phyloP scores from a whole-genome alignment of 257 asterid species.

The Nicotiana paniculata region DNA sequence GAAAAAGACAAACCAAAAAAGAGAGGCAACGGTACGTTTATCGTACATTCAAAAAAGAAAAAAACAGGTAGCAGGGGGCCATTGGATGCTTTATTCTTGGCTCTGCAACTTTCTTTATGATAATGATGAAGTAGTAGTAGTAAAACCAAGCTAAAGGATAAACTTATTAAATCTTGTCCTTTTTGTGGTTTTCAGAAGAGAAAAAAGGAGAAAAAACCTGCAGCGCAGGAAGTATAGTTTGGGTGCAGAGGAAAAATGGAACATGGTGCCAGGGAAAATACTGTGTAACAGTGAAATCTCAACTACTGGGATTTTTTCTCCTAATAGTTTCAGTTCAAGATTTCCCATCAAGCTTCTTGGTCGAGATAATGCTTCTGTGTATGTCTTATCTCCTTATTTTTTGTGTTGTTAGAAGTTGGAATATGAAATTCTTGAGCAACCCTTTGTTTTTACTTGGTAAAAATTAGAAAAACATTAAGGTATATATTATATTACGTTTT shows the following conservation, averaged over 20 bases:
- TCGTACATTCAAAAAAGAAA: constrained; percentile 34
- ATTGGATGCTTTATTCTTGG: constrained; percentile 23
- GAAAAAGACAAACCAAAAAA: neutral
- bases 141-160: neutral
- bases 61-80: constrained; percentile 40
- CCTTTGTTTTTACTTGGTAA: neutral
- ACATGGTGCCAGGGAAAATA: constrained; percentile 28
- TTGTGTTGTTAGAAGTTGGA: neutral
- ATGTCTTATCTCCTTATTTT: neutral
- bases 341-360: constrained; percentile 29
- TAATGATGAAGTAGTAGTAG: neutral
- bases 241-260: constrained; percentile 24
- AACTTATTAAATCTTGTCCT: neutral
- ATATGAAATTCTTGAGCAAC: neutral
- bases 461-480: neutral
- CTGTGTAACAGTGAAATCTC: constrained; percentile 9
- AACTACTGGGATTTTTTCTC: neutral
- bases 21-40: constrained; percentile 10
- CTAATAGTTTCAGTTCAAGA: constrained; percentile 3
- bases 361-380: constrained; percentile 28
- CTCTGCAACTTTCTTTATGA: constrained; percentile 1
- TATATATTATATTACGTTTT: neutral
- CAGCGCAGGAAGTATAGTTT: constrained; percentile 24
- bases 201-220: neutral
- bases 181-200: neutral